Evolutionary conservation across 2,329 filamentous ascomycete genomes (phyloP), one percentile per base, ranked within the genome.

Genomic region (Periconia macrospinosa): DNA sequence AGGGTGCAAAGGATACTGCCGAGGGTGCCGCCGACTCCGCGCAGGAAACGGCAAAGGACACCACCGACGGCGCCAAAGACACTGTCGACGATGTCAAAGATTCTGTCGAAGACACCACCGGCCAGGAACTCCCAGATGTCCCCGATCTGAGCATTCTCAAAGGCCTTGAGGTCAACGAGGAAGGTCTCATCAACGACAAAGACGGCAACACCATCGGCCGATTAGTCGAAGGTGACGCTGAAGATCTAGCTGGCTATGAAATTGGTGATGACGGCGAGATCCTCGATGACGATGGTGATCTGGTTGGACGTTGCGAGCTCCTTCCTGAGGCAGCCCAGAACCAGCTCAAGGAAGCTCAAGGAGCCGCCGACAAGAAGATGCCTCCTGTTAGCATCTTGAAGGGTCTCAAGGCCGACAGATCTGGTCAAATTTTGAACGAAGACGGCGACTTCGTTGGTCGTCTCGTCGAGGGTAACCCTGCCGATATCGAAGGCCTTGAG

Each of bases 221-320:
- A 47, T 77, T 82, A 41, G 77, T 76, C 30, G 80, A 82, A 62
- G 80, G 79, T 54, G 79, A 81, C 52, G 79, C 79, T 19, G 79
- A 81, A 64, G 79, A 81, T 55, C 78, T 81, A 44, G 75, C 71
- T 47, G 80, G 80, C 35, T 82, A 82, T 64, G 73, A 72, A 15
- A 81, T 82, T 53, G 80, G 81, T 52, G 77, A 82, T 37, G 75
- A 82, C 14, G 81, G 81, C 53, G 80, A 83, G 61, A 83, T 84
- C 30, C 75, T 83, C 20, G 79, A 83, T 53, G 79, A 83, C 41
- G 78, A 81, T 55, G 81, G 81, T 20, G 78, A 82, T 57, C 76
- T 83, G 20, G 79, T 84, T 45, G 81, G 81, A 47, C 79, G 80
- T 52, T 77, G 79, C 49, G 80, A 82, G 57, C 72, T 81, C 33